A percentile compares a stretch with the other conserved stretches of the same genome.
Conservation (phyloP, 305 asterid species). For the Euphrasia arctica region DNA sequence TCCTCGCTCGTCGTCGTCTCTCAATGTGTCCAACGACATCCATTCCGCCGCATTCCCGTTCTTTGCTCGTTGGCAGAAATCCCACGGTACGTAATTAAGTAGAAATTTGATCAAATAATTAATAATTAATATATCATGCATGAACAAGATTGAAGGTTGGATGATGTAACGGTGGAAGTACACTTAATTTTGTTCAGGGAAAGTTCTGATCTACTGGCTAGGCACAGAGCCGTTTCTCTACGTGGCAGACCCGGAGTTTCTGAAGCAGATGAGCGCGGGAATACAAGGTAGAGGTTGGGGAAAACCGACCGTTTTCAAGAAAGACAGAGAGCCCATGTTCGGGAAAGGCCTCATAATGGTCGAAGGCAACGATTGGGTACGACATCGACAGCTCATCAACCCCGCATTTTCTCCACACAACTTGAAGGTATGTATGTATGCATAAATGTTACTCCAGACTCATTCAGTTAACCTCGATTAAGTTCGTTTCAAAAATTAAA, state of each 20-base stretch:
- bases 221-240: constrained; percentile 90
- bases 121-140: neutral
- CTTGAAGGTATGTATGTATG: constrained; percentile 50
- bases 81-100: constrained; percentile 43
- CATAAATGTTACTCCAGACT: too few relatives aligned
- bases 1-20: constrained; percentile 14
- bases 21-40: constrained; percentile 46
- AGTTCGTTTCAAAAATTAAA: too few relatives aligned
- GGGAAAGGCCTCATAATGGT: constrained; percentile 82
- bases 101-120: too few relatives aligned
- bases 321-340: constrained; percentile 83
- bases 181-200: constrained; percentile 40
- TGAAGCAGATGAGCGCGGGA: constrained; percentile 55
- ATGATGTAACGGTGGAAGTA: neutral
- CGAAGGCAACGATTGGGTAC: constrained; percentile 95
- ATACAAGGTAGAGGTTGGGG: constrained; percentile 82
- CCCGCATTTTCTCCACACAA: constrained; percentile 79
- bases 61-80: constrained; percentile 67
- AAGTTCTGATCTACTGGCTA: constrained; percentile 74
- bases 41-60: constrained; percentile 66
- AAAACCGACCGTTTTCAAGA: constrained; percentile 76
- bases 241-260: constrained; percentile 78
- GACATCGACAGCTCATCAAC: constrained; percentile 66
- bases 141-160: neutral
- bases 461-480: too few relatives aligned